Percentiles rank a stretch among this genome's conserved stretches.
These are phyloP conservation scores for Colletotrichum sp. DNA, from an alignment of 2,329 filamentous ascomycete species.

Conservation along the genomic window DNA sequence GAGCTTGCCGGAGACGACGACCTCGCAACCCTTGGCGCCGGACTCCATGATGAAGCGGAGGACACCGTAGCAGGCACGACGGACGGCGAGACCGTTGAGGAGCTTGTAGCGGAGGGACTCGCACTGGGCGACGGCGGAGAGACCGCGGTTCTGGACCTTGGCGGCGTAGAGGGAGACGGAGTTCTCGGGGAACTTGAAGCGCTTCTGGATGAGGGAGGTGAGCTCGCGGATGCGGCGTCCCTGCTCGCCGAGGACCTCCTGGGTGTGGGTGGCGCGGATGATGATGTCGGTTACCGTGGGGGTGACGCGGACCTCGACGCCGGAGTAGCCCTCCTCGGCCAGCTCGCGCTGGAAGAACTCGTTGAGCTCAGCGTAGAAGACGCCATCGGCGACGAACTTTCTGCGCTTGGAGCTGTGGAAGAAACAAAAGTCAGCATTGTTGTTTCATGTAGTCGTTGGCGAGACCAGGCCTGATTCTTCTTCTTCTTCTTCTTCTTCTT, in stretches of 20 bases:
- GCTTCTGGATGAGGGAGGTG: conserved; percentile 99
- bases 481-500: neutral
- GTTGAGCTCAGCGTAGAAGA: conserved; percentile 99
- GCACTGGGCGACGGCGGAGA: conserved; percentile 99
- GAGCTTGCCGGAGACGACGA: conserved; percentile 99
- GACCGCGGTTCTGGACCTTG: conserved; percentile 99
- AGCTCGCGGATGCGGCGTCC: conserved; percentile 99
- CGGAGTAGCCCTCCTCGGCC: conserved; percentile 99
- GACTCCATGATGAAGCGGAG: conserved; percentile 99
- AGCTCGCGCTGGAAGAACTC: conserved; percentile 99
- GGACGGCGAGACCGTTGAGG: conserved; percentile 98
- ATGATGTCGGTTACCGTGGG: conserved; percentile 99
- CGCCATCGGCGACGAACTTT: conserved; percentile 97
- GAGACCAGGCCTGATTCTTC: neutral
- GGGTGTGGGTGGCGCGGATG: conserved; percentile 99
- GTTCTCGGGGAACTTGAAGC: conserved; percentile 99
- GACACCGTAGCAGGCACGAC: conserved; percentile 99
- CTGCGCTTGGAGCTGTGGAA: conserved; percentile 79
- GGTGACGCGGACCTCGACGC: conserved; percentile 99
- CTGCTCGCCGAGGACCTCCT: conserved; percentile 99
- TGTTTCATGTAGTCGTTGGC: neutral
- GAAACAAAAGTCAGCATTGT: conserved; percentile 14
- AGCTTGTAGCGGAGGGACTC: conserved; percentile 99
- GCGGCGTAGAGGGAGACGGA: conserved; percentile 99
- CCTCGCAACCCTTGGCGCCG: conserved; percentile 99